Percentiles rank a stretch among this genome's conserved stretches.
phyloP scores from a whole-genome alignment of 192 early-diverging fungal genomes.

The Coemansia erecta region DNA sequence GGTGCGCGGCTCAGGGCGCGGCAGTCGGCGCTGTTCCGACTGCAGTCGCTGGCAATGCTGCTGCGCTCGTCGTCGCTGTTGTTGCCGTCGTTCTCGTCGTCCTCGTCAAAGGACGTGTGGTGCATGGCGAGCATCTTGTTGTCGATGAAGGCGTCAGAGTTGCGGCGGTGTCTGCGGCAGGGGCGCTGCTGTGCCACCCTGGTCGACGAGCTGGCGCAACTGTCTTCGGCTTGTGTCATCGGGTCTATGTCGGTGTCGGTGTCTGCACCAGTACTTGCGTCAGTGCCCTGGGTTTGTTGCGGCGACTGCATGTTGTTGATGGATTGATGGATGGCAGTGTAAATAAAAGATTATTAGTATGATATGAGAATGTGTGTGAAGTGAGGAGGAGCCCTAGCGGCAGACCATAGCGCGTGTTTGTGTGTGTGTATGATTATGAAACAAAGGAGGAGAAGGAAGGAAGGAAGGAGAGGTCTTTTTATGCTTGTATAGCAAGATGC shows the following conservation, averaged over 20 bases:
- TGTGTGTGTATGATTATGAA: background rate
- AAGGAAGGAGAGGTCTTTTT: background rate
- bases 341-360: background rate
- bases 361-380: too few species aligned
- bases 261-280: constrained; percentile 2
- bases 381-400: too few species aligned
- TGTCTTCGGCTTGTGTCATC: background rate
- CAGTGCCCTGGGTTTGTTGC: constrained; percentile 1
- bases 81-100: background rate
- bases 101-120: background rate
- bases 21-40: constrained; percentile 1
- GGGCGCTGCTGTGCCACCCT: background rate
- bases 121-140: constrained; percentile 11
- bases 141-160: constrained; percentile 31
- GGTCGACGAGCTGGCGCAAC: constrained; percentile 8
- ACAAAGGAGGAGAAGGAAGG: background rate
- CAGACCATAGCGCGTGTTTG: background rate
- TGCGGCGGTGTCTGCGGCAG: constrained; percentile 37
- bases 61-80: constrained; percentile 15
- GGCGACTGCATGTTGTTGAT: background rate
- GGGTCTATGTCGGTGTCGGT: constrained; percentile 1
- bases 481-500: too few species aligned
- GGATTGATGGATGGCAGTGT: background rate
- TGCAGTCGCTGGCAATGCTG: background rate
- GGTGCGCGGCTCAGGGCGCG: background rate